Evolutionary conservation across 176 grass and related monocot species (phyloP), one percentile per base, ranked within the genome.

Genomic region (Avena eriantha): DNA sequence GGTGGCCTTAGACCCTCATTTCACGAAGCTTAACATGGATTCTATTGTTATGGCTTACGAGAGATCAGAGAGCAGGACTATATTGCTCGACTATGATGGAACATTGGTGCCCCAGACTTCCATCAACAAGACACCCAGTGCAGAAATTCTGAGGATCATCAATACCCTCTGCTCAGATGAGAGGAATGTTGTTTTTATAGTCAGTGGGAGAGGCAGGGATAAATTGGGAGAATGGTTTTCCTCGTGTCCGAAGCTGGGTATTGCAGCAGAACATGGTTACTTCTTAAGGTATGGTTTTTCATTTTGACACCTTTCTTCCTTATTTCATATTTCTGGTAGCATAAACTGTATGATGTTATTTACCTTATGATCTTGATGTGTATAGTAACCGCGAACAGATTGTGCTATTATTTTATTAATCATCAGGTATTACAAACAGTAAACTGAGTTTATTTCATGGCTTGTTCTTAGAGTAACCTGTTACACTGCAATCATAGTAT

Each of bases 1-100:
- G 35, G 97, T 99, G 18, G 97, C 97, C 18, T 88, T 99, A 11
- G 97, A 97, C 67, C 80, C 94, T 29, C 92, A 93, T 81, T 99
- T 99, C 80, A 94, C 92, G 39, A 99, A 99, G 81, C 92, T 99
- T 65, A 94, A 81, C 46, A 84, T 97, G 87, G 97, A 99, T 85
- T 77, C 83, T 51, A 97, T 99, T 76, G 83, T 97, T 36, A 79
- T 85, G 49, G 82, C 90, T 33, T 99, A 97, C 57, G 91, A 97
- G 55, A 86, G 73, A 34, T 86, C 92, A 18, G 85, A 91, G 29
- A 90, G 88, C 69, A 92, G 97, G 54, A 92, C 81, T 76, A 97
- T 99, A 82, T 93, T 99, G 26, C 80, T 99, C 7, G 97, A 99
- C 55, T 95, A 99, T 80, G 97, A 99, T 86, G 97, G 97, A 61